Base-by-base conservation (phyloP, 1,284 basidiomycete species). In the Naganishia sp. region DNA sequence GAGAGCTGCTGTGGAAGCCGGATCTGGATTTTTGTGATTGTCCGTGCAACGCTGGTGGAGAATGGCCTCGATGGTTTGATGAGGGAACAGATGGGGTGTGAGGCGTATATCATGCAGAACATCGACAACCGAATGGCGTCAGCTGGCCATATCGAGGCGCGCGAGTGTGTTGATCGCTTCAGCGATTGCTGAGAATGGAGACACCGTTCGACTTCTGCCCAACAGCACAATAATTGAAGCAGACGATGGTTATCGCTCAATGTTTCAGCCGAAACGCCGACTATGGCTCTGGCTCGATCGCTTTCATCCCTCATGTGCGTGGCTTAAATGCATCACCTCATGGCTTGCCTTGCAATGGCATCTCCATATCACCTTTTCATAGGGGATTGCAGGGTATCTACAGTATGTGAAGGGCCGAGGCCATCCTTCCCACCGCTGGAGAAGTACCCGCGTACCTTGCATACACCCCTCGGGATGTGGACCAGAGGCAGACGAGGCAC, bases 181-280 rank as follows among this genome's bases (percentile, higher is more conserved):
- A 49, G 21, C 45, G 10, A 49, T 49, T 4, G 6, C 21, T 21
- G 11, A n/a, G 45, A n/a, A n/a, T 46, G 45, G 28, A 28, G 28
- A 28, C 28, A 28, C 28, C 28, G 28, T 5, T 28, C 28, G 28
- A 28, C 28, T 28, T 28, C 3, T 28, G 28, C 28, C 28, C 28
- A 28, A 28, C 28, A 28, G 28, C 28, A 28, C 5, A 2, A 28
- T 28, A 5, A 5, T 28, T 28, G 36, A 13, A 39, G 36, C 36
- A 39, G 36, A 39, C 36, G 36, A 39, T 13, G 36, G 10, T 13
- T 48, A 16, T 18, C 45, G 45, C 31, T 50, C 11, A 6, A 33
- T 53, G 50, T 53, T 53, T 53, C 50, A 53, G 50, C 13, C 18
- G 50, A 53, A 23, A 33, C 50, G 50, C 50, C 23, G 48, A 23